Evolutionary conservation across 2,329 filamentous ascomycete species (phyloP), one percentile per base, ranked within the genome.

Genomic region (Talaromyces sp.): DNA sequence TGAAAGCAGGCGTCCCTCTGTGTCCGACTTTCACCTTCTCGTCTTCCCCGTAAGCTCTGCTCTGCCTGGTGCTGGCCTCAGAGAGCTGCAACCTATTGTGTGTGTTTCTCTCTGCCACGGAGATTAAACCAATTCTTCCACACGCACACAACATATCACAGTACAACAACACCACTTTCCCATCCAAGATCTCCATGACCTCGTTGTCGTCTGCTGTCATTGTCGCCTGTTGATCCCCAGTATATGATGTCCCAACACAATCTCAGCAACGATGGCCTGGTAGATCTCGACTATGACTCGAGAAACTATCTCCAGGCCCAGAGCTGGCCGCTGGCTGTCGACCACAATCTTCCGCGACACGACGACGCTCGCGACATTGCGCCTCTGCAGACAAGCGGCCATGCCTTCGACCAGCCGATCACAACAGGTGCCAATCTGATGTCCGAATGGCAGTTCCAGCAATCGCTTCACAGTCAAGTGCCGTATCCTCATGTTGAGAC

Each of bases 401-500:
- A 79, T 72, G 68, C 73, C 54, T 76, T 77, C 55, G 75, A 79
- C 66, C 76, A 77, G 67, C 74, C 77, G 61, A 73, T 77, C 70
- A 71, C 76, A 63, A 74, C 77, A 58, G 78, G 80, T 67, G 73
- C 76, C 52, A 76, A 72, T 63, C 66, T 80, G 69, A 76, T 80
- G 71, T 71, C 77, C 55, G 78, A 79, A 66, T 81, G 79, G 79
- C 76, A 79, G 65, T 78, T 77, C 63, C 76, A 80, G 65, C 74
- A 76, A 31, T 67, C 77, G 63, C 75, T 76, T 66, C 69, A 70
- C 33, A 65, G 70, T 63, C 73, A 78, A 61, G 69, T 76, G 60
- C 73, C 74, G 54, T 78, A 77, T 68, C 68, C 73, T 37, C 66
- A 75, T 48, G 85, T 84, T 69, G 85, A 88, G 66, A 79, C 82